Conservation (phyloP, 148 eudicot genomes). For the Rhododendron henanense region DNA sequence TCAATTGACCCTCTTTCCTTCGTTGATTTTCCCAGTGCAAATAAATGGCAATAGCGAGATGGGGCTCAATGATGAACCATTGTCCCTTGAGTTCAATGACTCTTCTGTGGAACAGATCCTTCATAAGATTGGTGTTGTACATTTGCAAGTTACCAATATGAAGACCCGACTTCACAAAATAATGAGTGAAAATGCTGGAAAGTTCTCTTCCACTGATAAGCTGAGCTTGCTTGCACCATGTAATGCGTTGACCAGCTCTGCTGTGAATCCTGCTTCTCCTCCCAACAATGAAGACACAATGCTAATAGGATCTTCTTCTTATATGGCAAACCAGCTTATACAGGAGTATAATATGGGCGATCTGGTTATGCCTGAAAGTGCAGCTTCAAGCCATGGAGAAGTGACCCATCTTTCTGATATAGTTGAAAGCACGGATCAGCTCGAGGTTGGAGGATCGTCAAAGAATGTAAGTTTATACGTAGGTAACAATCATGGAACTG, state of each 20-base stretch:
- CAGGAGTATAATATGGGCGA: constrained; percentile 25
- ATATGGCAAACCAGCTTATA: constrained; percentile 30
- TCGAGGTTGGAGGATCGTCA: constrained; percentile 22
- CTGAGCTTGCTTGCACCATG: constrained; percentile 24
- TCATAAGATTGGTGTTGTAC: constrained; percentile 42
- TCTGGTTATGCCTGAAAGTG: constrained; percentile 32
- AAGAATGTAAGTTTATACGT: constrained; percentile 39
- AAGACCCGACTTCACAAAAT: constrained; percentile 46
- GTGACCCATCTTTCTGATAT: constrained; percentile 26
- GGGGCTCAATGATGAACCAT: constrained; percentile 28
- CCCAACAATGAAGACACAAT: constrained; percentile 16
- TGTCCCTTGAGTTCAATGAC: constrained; percentile 40
- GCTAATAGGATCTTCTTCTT: constrained; percentile 26
- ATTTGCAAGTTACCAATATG: constrained; percentile 39
- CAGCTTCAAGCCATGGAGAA: constrained; percentile 34
- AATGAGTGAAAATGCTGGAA: constrained; percentile 42
- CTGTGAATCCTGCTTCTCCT: constrained; percentile 25
- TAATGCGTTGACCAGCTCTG: constrained; percentile 28
- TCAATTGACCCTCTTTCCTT: background rate
- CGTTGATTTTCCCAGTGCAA: constrained; percentile 19
- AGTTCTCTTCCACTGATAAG: constrained; percentile 26
- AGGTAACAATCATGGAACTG: background rate
- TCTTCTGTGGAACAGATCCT: constrained; percentile 49
- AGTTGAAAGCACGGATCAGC: constrained; percentile 33
- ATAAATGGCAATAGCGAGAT: constrained; percentile 24